Evolutionary conservation across 192 early-diverging fungal genomes (phyloP), one percentile per base, ranked within the genome.

Genomic region (Entrophospora sp.): DNA sequence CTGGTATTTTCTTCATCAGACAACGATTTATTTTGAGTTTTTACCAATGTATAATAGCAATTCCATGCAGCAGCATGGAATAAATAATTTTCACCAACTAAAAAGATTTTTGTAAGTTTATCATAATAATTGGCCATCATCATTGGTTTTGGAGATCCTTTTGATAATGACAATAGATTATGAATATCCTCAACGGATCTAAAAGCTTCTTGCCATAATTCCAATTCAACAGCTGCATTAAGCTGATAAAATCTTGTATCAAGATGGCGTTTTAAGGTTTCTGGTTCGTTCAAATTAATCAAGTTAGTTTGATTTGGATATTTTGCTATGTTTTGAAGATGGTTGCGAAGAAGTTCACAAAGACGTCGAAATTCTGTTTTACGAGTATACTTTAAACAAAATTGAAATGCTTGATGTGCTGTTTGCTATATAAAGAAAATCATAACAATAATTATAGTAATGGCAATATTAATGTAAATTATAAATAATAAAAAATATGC

Each of bases 41-140:
- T 83, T 40, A 87, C 87, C 37, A 84, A 83, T 46, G 81, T 83
- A 73, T 87, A 91, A 84, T 87, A 93, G 78, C 86, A 91, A 83
- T 91, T 95, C 89, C 89, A 95, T 32, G 96, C 88, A 36, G 97
- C 94, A 34, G 97, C 93, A 63, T 96, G 91, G 87, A 96, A 99
- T 70, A 99, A 85, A 70, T 90, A 93, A 81, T 99, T 95, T 68
- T 96, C 94, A 31, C 91, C 90, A 72, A 96, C 91, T 81, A 91
- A 86, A 77, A 99, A 95, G 72, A 99, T 95, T 65, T 87, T 87
- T 22, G 96, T 91, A 38, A 99, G 81, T 80, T 96, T 97, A 69
- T 98, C 92, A 82, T 98, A 98, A 75, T 98, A 99, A 84, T 94
- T 95, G 56, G 94, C 94, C 87, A 97, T 89, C 82, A 95, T 94